Evolutionary conservation across 2,329 filamentous ascomycete genomes (phyloP).

Genomic region (Calonectria pauciramosa): DNA sequence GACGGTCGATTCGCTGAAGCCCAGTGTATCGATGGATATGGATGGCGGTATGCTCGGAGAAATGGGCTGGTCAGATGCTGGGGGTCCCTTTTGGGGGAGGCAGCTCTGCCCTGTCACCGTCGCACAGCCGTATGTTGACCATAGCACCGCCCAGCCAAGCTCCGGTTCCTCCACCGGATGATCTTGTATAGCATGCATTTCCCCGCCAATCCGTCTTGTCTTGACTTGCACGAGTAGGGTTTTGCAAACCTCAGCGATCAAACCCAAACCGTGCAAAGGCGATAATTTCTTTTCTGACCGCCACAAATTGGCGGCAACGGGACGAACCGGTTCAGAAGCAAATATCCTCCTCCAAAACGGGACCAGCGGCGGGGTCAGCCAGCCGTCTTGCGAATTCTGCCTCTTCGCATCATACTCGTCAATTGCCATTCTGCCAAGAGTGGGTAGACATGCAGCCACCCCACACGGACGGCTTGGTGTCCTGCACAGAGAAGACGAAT

Average conservation of each 20-base stretch:
- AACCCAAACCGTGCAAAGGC: not conserved
- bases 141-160: conserved; percentile 14
- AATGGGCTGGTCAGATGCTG: conserved; percentile 17
- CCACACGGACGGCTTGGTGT: conserved; percentile 3
- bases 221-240: not conserved
- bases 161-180: conserved; percentile 7
- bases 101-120: conserved; percentile 13
- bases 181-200: conserved; percentile 13
- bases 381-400: not conserved
- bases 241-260: not conserved
- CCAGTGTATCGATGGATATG: not conserved
- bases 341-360: not conserved
- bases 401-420: not conserved
- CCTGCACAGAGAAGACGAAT: not conserved
- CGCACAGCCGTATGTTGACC: conserved; percentile 22
- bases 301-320: not conserved
- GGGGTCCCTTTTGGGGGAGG: not conserved
- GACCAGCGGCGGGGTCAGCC: not conserved
- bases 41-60: conserved; percentile 10
- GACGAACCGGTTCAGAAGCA: conserved; percentile 8
- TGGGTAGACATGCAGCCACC: conserved; percentile 1
- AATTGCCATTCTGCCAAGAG: not conserved
- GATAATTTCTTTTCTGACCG: conserved; percentile 1
- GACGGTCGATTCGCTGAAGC: conserved; percentile 4
- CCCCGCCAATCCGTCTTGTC: conserved; percentile 7